Percentiles rank a stretch among this genome's conserved stretches.
Evolutionary conservation across 148 eudicot species (phyloP).

Genomic region (Arctostaphylos glauca): DNA sequence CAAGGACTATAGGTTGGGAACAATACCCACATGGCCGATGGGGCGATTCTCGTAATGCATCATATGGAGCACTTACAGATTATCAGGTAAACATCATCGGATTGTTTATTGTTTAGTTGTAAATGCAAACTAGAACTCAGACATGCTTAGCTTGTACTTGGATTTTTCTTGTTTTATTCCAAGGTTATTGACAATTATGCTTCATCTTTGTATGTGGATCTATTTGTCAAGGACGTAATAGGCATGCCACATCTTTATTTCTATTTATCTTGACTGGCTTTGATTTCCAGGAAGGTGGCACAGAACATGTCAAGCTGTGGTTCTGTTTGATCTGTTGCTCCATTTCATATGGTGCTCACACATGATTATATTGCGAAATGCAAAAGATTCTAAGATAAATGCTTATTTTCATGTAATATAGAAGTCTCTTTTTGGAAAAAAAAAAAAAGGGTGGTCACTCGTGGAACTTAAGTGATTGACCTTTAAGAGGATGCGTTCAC

Average conservation of each 20-base stretch:
- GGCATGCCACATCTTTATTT: not conserved
- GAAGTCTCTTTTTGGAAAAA: not conserved
- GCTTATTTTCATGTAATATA: not conserved
- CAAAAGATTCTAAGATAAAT: not conserved
- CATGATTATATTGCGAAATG: not conserved
- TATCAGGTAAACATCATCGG: slow-evolving; percentile 58
- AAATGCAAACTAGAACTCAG: not conserved
- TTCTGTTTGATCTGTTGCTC: not conserved
- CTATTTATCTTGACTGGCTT: not conserved
- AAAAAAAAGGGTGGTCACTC: not conserved
- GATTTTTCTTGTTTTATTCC: not conserved
- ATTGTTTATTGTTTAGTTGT: not conserved
- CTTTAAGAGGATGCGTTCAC: not conserved
- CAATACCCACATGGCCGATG: slow-evolving; percentile 90
- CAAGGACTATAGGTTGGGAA: slow-evolving; percentile 87
- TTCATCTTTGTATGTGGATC: not conserved
- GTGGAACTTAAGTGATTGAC: not conserved
- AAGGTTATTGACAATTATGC: not conserved
- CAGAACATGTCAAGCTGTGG: not conserved
- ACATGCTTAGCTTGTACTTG: not conserved
- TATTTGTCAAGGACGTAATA: not conserved
- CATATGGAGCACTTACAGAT: slow-evolving; percentile 86
- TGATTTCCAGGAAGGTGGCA: not conserved
- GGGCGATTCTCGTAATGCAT: slow-evolving; percentile 84
- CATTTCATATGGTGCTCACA: not conserved